Conservation (phyloP, 2,329 filamentous ascomycete genomes). For the Neonectria punicea region DNA sequence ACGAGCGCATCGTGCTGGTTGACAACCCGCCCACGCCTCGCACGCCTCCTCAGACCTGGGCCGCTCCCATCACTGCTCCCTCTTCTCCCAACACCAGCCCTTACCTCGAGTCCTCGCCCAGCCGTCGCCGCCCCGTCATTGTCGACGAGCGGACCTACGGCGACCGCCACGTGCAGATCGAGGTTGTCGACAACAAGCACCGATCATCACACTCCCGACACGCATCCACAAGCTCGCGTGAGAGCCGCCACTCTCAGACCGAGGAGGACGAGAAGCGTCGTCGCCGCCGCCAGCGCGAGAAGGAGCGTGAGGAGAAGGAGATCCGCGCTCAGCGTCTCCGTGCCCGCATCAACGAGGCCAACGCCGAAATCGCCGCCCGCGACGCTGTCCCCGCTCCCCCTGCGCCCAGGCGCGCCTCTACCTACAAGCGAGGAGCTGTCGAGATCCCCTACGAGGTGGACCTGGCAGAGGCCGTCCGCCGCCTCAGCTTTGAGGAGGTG, state of each 20-base stretch:
- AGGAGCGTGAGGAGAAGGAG: conserved; percentile 43
- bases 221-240: conserved; percentile 49
- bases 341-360: conserved; percentile 53
- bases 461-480: conserved; percentile 47
- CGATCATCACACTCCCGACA: conserved; percentile 50
- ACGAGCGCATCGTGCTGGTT: conserved; percentile 57
- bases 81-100: conserved; percentile 49
- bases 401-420: conserved; percentile 35
- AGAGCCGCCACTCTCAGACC: conserved; percentile 43
- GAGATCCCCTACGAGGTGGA: conserved; percentile 38
- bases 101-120: conserved; percentile 40
- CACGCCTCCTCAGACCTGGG: conserved; percentile 57
- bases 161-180: conserved; percentile 49
- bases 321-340: conserved; percentile 42
- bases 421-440: conserved; percentile 38
- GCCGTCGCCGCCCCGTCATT: conserved; percentile 49
- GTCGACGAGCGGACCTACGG: conserved; percentile 50
- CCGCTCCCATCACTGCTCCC: conserved; percentile 53
- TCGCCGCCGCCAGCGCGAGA: conserved; percentile 38
- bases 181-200: conserved; percentile 48
- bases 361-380: conserved; percentile 55
- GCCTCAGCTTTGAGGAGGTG: conserved; percentile 47
- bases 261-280: conserved; percentile 44
- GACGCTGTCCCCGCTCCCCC: conserved; percentile 45
- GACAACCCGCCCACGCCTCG: conserved; percentile 58